Evolutionary conservation across 257 asterid species (phyloP).

Genomic region (Thymus quinquecostatus): DNA sequence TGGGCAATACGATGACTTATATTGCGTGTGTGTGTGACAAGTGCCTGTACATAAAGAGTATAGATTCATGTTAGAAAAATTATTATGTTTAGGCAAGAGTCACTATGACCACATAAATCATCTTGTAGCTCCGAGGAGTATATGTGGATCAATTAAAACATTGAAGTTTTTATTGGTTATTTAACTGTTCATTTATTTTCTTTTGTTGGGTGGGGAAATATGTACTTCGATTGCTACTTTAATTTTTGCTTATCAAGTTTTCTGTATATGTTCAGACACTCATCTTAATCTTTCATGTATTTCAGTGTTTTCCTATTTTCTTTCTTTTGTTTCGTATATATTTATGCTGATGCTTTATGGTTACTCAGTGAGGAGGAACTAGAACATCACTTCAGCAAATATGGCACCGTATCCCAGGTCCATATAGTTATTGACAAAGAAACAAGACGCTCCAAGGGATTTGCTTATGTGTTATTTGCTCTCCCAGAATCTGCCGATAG

Average conservation of each 20-base stretch:
- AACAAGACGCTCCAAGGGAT: conserved; percentile 85
- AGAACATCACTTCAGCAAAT: conserved; percentile 68
- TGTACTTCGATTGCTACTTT: neutral
- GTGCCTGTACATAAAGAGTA: neutral
- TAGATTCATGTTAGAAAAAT: neutral
- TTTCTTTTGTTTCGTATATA: conserved; percentile 11
- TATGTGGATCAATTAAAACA: neutral
- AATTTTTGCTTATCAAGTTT: neutral
- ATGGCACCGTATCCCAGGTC: conserved; percentile 69
- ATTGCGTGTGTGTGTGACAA: neutral
- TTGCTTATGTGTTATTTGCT: conserved; percentile 74
- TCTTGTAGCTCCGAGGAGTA: neutral
- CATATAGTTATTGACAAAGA: conserved; percentile 92
- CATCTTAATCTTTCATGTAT: conserved; percentile 9
- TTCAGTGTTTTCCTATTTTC: neutral
- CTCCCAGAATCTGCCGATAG: conserved; percentile 90
- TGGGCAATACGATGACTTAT: neutral
- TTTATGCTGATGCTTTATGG: conserved; percentile 22
- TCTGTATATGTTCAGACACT: neutral
- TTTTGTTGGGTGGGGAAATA: neutral
- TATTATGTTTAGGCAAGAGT: neutral
- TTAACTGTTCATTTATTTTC: neutral
- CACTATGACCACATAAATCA: neutral
- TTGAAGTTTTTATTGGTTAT: neutral
- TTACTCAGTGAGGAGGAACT: conserved; percentile 81